A percentile compares a stretch with the other conserved stretches of the same genome.
Evolutionary conservation across 2,329 filamentous ascomycete species (phyloP).

Genomic region (Beauveria medogensis): DNA sequence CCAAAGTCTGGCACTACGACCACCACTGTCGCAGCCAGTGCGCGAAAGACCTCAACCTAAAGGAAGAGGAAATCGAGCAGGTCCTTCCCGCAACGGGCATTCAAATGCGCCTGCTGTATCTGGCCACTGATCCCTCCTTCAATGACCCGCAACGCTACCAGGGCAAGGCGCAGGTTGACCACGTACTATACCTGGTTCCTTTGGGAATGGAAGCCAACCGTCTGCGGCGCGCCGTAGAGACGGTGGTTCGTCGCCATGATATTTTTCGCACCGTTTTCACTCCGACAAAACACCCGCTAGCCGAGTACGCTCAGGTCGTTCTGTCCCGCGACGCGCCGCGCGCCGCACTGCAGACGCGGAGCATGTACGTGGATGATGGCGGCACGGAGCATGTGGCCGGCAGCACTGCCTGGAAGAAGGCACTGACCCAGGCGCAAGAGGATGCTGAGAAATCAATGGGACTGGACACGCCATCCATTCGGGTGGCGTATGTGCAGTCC

Average conservation of each 20-base stretch:
- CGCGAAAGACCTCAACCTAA: background rate
- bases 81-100: conserved; percentile 5
- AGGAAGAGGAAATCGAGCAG: background rate
- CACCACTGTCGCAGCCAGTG: conserved; percentile 1
- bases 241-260: background rate
- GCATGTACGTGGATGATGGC: background rate
- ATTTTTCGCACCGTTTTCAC: conserved; percentile 12
- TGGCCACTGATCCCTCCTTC: background rate
- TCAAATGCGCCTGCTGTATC: background rate
- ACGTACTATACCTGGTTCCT: conserved; percentile 11
- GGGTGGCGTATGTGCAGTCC: conserved; percentile 5
- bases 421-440: background rate
- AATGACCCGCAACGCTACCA: conserved; percentile 6
- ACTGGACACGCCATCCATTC: conserved; percentile 2
- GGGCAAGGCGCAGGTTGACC: conserved; percentile 7
- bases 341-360: background rate
- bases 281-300: conserved; percentile 7
- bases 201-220: background rate
- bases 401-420: background rate
- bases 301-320: conserved; percentile 7
- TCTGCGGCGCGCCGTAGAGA: conserved; percentile 10
- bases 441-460: background rate
- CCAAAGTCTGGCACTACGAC: conserved; percentile 6
- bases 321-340: background rate
- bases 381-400: background rate